Evolutionary conservation across 2,329 filamentous ascomycete species (phyloP).

Genomic region (Neofusicoccum cordaticola): DNA sequence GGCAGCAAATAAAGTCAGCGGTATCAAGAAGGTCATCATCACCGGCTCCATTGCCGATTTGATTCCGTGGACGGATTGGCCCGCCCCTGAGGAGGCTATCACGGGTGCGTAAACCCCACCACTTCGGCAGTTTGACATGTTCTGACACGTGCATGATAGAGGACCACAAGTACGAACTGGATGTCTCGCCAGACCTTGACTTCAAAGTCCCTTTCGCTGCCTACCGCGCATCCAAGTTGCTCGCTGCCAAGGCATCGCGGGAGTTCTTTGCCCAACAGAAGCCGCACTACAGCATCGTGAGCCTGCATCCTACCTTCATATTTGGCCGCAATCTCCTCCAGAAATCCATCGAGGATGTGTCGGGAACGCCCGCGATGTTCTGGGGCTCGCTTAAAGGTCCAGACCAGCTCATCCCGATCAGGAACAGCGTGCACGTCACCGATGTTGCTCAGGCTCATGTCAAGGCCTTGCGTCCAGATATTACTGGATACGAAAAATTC

Average conservation of each 20-base stretch:
- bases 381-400: slow-evolving; percentile 17
- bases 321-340: slow-evolving; percentile 26
- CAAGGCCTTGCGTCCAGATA: slow-evolving; percentile 18
- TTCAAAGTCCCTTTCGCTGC: slow-evolving; percentile 18
- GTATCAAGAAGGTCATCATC: slow-evolving; percentile 28
- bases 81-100: neutral
- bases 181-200: slow-evolving; percentile 19
- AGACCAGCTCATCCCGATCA: slow-evolving; percentile 20
- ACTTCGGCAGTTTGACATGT: neutral
- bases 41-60: slow-evolving; percentile 25
- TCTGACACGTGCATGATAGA: neutral
- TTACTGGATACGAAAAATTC: slow-evolving; percentile 20
- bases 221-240: slow-evolving; percentile 26
- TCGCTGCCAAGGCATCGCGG: slow-evolving; percentile 28
- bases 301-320: slow-evolving; percentile 27
- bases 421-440: slow-evolving; percentile 24
- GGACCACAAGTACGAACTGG: slow-evolving; percentile 16
- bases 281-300: slow-evolving; percentile 25
- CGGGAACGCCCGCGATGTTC: slow-evolving; percentile 25
- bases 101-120: neutral
- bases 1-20: slow-evolving; percentile 23
- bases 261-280: slow-evolving; percentile 22
- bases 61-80: slow-evolving; percentile 16
- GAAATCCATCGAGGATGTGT: slow-evolving; percentile 19
- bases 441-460: slow-evolving; percentile 29